A percentile compares a stretch with the other conserved stretches of the same genome.
Evolutionary conservation across 768 basidiomycete species (phyloP).

Genomic region (Tylopilus subfusipes): DNA sequence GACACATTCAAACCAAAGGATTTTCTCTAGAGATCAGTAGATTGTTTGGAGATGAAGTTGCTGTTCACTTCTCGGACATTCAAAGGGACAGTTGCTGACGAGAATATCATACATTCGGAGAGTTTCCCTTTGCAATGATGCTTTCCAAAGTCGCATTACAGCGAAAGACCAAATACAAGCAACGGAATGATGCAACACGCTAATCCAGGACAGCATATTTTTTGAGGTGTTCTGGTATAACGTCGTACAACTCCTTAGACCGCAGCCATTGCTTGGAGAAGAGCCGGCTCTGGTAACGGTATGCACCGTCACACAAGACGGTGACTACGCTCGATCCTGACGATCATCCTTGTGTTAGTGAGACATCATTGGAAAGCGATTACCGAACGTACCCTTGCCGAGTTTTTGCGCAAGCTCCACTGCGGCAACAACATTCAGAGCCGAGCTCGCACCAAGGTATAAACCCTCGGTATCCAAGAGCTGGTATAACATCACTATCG

Average conservation of each 20-base stretch:
- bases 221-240: conserved; percentile 79
- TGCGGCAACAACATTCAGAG: conserved; percentile 93
- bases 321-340: conserved; percentile 83
- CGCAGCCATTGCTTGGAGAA: conserved; percentile 94
- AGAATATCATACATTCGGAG: not conserved
- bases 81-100: not conserved
- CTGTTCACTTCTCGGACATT: no score
- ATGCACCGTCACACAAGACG: conserved; percentile 91
- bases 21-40: no score
- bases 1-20: not conserved
- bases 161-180: not conserved
- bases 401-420: conserved; percentile 81
- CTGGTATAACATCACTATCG: conserved; percentile 91
- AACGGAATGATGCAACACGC: not conserved
- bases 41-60: no score
- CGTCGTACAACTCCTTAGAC: conserved; percentile 68
- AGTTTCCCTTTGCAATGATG: not conserved
- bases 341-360: not conserved
- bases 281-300: conserved; percentile 92
- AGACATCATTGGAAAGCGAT: not conserved
- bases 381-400: conserved; percentile 59
- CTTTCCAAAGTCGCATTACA: not conserved
- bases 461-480: conserved; percentile 89
- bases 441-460: conserved; percentile 92
- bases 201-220: conserved; percentile 89